These are phyloP conservation scores for Metschnikowia gruessii DNA, from an alignment of 805 yeast genomes.

Conservation along the genomic window DNA sequence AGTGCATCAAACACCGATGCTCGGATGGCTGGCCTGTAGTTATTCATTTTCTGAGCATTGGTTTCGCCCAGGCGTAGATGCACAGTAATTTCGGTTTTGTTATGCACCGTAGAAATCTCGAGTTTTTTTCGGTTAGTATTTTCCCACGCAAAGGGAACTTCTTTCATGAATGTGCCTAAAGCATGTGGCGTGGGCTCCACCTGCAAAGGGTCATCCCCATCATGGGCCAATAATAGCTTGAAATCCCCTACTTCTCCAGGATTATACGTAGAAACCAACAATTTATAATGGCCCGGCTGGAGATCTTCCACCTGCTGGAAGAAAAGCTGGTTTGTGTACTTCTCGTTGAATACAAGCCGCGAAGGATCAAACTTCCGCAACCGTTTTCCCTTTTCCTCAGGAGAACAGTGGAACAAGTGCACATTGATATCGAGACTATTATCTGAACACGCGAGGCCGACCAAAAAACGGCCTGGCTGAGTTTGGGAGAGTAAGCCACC, in stretches of 20 bases:
- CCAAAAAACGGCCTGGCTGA: slow-evolving; percentile 11
- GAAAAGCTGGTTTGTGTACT: slow-evolving; percentile 38
- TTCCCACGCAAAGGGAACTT: slow-evolving; percentile 36
- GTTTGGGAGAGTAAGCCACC: too few species aligned
- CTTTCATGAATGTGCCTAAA: slow-evolving; percentile 35
- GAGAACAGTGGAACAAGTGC: slow-evolving; percentile 43
- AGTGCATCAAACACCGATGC: slow-evolving; percentile 40
- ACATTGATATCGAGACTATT: slow-evolving; percentile 34
- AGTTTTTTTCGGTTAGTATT: slow-evolving; percentile 39
- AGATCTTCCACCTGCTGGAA: slow-evolving; percentile 20
- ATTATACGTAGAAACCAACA: slow-evolving; percentile 47
- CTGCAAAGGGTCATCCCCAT: slow-evolving; percentile 8
- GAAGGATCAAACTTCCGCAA: slow-evolving; percentile 23
- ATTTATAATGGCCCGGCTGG: slow-evolving; percentile 39
- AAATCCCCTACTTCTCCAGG: slow-evolving; percentile 29
- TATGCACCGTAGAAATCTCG: slow-evolving; percentile 22
- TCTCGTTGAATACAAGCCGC: slow-evolving; percentile 27
- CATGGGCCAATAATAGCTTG: slow-evolving; percentile 30
- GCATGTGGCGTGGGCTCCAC: slow-evolving; percentile 23
- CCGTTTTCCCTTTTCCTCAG: slow-evolving; percentile 21
- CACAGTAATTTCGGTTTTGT: slow-evolving; percentile 23
- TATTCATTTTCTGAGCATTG: slow-evolving; percentile 5
- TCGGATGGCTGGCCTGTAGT: slow-evolving; percentile 45
- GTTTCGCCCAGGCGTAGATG: slow-evolving; percentile 25
- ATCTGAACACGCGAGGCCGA: slow-evolving; percentile 17